Conservation (phyloP, 2,329 filamentous ascomycete species). For the Fusarium nisikadoi region DNA sequence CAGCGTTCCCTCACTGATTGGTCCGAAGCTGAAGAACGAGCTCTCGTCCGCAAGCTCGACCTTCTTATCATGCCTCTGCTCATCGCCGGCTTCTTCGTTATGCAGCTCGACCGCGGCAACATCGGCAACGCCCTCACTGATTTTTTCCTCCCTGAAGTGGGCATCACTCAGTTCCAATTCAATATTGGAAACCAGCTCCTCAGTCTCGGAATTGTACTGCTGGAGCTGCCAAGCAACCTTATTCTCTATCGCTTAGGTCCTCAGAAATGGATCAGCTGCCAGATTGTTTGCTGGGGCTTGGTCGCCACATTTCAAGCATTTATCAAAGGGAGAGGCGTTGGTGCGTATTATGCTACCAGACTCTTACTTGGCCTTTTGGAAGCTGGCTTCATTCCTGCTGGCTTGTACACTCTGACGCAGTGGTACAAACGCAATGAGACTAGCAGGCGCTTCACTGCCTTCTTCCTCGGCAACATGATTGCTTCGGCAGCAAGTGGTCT, state of each 20-base stretch:
- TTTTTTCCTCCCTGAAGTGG: constrained; percentile 48
- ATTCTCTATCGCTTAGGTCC: not conserved
- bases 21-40: constrained; percentile 34
- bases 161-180: constrained; percentile 50
- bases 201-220: not conserved
- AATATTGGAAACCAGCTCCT: constrained; percentile 2
- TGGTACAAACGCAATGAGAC: constrained; percentile 59
- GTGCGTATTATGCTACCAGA: not conserved
- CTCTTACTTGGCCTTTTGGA: not conserved
- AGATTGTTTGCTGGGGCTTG: not conserved
- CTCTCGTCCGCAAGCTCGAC: constrained; percentile 22
- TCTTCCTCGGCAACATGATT: constrained; percentile 56
- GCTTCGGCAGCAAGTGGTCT: constrained; percentile 45
- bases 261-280: constrained; percentile 3
- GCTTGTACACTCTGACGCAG: constrained; percentile 56
- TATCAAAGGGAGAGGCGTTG: not conserved
- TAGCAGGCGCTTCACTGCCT: constrained; percentile 55
- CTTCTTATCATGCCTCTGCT: constrained; percentile 6
- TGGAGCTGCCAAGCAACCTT: constrained; percentile 5
- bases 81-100: constrained; percentile 51
- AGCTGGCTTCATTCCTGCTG: constrained; percentile 47
- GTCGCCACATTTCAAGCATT: not conserved
- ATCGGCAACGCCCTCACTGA: constrained; percentile 56
- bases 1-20: not conserved
- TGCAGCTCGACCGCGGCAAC: constrained; percentile 51